Conservation (phyloP, 805 yeast genomes). For the Saccharomyces eubayanus region DNA sequence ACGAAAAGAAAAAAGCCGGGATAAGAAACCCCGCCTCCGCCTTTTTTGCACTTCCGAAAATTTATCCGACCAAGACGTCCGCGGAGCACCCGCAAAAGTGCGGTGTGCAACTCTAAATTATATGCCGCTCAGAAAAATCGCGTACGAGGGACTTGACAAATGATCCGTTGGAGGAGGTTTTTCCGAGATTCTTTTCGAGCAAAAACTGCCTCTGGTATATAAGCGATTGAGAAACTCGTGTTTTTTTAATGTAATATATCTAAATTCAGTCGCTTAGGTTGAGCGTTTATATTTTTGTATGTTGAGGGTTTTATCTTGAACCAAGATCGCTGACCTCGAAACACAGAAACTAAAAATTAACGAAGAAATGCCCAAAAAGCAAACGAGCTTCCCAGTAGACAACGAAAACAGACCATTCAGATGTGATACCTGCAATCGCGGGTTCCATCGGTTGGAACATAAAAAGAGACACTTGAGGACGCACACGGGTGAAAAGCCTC, state of each 20-base stretch:
- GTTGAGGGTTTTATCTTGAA: background rate
- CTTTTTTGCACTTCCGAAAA: background rate
- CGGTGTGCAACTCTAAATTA: background rate
- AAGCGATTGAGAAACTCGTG: background rate
- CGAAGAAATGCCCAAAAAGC: background rate
- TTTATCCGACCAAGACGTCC: background rate
- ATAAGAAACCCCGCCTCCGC: background rate
- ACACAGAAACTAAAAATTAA: background rate
- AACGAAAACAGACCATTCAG: slow-evolving; percentile 58
- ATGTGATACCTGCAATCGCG: slow-evolving; percentile 77
- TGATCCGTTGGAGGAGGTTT: background rate
- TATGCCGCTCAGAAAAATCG: background rate
- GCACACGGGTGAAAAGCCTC: slow-evolving; percentile 91
- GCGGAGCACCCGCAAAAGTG: background rate
- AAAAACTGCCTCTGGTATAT: background rate
- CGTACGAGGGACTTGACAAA: background rate
- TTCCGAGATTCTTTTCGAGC: background rate
- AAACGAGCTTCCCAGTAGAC: slow-evolving; percentile 2
- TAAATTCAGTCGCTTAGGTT: background rate
- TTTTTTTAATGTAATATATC: background rate
- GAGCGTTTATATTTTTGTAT: background rate
- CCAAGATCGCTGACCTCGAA: background rate
- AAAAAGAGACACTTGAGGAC: slow-evolving; percentile 87
- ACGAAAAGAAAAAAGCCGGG: background rate
- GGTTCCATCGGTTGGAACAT: slow-evolving; percentile 83